Conservation (phyloP, 1,284 basidiomycete species). For the Singerocomus inundabilis region DNA sequence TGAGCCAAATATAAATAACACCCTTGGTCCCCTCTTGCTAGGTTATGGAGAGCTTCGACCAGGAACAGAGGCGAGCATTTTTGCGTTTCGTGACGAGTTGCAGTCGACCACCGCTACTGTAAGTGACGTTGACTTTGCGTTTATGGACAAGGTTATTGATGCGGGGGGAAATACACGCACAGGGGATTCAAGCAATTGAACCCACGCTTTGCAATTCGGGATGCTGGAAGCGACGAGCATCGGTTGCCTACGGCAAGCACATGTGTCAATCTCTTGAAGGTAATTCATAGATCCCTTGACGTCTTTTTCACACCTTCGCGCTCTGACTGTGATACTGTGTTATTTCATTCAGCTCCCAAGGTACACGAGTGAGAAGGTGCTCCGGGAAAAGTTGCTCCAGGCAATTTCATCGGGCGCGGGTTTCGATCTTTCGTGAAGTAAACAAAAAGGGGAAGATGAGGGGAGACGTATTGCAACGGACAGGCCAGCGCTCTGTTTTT, state of each 20-base stretch:
- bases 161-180: background rate
- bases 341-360: conserved; percentile 55
- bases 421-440: conserved; percentile 76
- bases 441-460: no score
- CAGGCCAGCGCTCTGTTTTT: no score
- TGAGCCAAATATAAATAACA: background rate
- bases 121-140: conserved; percentile 28
- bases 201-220: conserved; percentile 84
- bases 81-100: conserved; percentile 91
- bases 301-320: no score
- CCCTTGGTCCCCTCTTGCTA: conserved; percentile 30
- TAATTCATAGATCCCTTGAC: conserved; percentile 20
- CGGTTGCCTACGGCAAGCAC: conserved; percentile 81
- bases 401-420: conserved; percentile 85
- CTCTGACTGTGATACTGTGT: background rate
- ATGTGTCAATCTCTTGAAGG: conserved; percentile 87
- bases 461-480: conserved; percentile 1
- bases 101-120: conserved; percentile 84
- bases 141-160: background rate
- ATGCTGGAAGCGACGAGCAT: conserved; percentile 68
- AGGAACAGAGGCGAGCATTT: conserved; percentile 69
- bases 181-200: conserved; percentile 87
- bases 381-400: conserved; percentile 80
- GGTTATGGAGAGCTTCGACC: conserved; percentile 72
- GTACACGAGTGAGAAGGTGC: conserved; percentile 59